Evolutionary conservation across 2,329 filamentous ascomycete genomes (phyloP), one percentile per base, ranked within the genome.

Genomic region (Neonectria hederae): DNA sequence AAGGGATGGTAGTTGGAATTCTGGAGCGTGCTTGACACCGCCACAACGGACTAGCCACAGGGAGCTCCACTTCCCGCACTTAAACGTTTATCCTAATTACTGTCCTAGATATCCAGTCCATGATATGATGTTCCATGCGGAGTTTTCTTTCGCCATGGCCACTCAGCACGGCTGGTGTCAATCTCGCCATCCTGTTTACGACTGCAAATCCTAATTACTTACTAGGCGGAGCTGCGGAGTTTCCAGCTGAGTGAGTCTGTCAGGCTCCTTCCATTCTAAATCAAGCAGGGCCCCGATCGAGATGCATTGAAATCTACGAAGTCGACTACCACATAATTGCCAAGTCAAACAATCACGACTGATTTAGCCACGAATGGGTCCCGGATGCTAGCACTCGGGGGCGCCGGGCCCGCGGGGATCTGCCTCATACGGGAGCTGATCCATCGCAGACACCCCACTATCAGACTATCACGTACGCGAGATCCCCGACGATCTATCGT

Each of bases 371-470:
- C 42, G 59, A 35, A 14, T 21, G 40, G 42, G 2, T 28, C 46
- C 10, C 42, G 58, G 5, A 63, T 76, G 13, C 71, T 78, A 8
- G 72, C 77, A 5, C 66, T 78, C n/a, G 76, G 76, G 3, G 75
- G 66, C 13, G 77, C 76, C 3, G 76, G 76, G 3, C 76, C 76
- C 6, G 67, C 75, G 0, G 77, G 76, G 2, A 73, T 77, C 22
- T 74, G 71, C 48, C 66, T 78, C 2, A 54, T 78, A 0, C 67
- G 76, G 1, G 76, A 78, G 51, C 68, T 77, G 1, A 42, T 77
- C 0, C 48, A 72, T 54, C 74, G 75, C 11, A 61, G 73, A 1
- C 73, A 76, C n/a, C 42, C 65, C 3, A 71, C 69, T 0, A 28
- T 28, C 28, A 10, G 28, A 9, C 28, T 28, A 67, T 77, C 2